Evolutionary conservation across 2,329 filamentous ascomycete species (phyloP), one percentile per base, ranked within the genome.

Genomic region (Endoconidiophora polonica): DNA sequence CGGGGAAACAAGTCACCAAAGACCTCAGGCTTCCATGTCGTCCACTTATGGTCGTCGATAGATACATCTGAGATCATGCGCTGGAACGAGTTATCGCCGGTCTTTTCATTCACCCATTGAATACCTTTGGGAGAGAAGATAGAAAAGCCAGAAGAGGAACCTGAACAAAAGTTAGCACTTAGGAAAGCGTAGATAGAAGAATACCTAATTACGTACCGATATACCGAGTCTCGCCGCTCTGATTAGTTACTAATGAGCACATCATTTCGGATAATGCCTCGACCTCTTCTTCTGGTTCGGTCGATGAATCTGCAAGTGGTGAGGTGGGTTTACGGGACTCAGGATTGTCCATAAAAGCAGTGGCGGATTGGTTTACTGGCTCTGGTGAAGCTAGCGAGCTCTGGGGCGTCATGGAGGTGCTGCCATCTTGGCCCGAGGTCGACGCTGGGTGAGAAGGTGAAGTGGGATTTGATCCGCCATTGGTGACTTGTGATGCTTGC

Each of bases 91-190:
- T 74, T 79, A 61, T 98, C 91, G n/a, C 91, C 91, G 2, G 88
- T 96, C 69, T 93, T 95, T 57, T 91, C 81, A 59, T 95, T 96
- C 48, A 98, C 90, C 91, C 91, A 98, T 63, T 94, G 83, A 49
- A 98, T 94, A 42, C 91, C 91, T 63, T 94, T 94, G 12, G 90
- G 91, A 0, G 90, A 96, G 68, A 98, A 96, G 58, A 98, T 98
- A 49, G 90, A 96, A 65, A 96, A 96, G 3, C 91, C 91, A 2
- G 91, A 98, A 0, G 90, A 96, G 0, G 88, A 95, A 23, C 90
- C 86, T 91, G 46, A 7, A 5, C 20, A 43, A 20, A 16, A 22
- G 33, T 18, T 24, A 10, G n/a, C 43, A 9, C 12, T 22, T 38
- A 10, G 10, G 7, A 4, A 16, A 33, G 7, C 29, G 26, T 18